Base-by-base conservation (phyloP, 106 monocot species). In the Allium fistulosum region DNA sequence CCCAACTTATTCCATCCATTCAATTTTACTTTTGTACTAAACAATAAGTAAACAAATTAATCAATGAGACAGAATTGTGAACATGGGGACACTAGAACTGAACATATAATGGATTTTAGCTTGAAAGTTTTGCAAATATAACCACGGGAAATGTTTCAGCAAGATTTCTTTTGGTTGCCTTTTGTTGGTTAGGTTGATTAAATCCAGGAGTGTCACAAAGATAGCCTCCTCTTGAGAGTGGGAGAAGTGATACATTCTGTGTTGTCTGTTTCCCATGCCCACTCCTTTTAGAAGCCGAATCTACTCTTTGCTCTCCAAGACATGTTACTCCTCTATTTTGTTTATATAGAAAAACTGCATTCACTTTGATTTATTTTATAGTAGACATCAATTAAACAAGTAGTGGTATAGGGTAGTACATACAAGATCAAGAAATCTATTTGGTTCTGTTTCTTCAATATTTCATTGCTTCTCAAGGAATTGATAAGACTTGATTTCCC, bases 401-500 rank as follows among this genome's bases (percentile, higher is more conserved):
- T n/a, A n/a, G n/a, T n/a, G n/a, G n/a, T n/a, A 26, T n/a, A n/a
- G n/a, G n/a, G n/a, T n/a, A n/a, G n/a, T n/a, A 59, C 79, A 14
- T 57, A 91, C 91, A 72, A 73, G 81, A 51, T 82, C 79, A 51
- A 70, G 73, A 37, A 77, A 69, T 65, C 73, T 72, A 65, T 83
- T 80, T 65, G 74, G 63, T 66, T 79, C 74, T 46, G 78, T 81
- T 49, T 72, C 76, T 49, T 70, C 60, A 59, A 62, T 66, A 57
- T 14, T 8, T 73, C 78, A 59, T 26, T 76, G 61, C 75, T 67
- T 78, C 95, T 91, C 78, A 96, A 66, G 52, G 71, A 72, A 82
- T 96, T 96, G 50, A 96, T 96, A 53, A 96, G 88, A 61, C 95
- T 96, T 10, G 95, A 96, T 69, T 96, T 96, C 48, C 95, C 95